Base-by-base conservation (phyloP, 1,284 basidiomycete genomes). In the Veloboletus limbatus region DNA sequence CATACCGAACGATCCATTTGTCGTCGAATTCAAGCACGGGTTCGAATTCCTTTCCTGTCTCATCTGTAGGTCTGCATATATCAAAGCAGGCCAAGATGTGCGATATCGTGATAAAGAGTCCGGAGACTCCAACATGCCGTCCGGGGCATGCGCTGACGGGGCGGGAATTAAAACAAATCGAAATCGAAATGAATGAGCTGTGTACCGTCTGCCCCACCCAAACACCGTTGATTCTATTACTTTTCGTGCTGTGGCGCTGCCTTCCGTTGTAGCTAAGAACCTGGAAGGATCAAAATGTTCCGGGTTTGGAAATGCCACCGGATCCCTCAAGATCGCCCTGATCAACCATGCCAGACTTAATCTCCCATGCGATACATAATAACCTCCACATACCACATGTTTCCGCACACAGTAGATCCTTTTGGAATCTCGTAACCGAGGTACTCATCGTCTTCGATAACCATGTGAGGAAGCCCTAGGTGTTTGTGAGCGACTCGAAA, bases 301-400 rank as follows among this genome's bases (percentile, higher is more conserved):
- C 8, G 53, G 52, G 26, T 51, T 37, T 20, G 45, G 48, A 18
- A 54, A 54, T 6, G 6, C 33, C 4, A 43, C 45, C 2, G 53
- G 52, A 17, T 54, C 47, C n/a, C 52, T 54, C 42, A 55, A 14
- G 10, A 54, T 48, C 8, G 46, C 43, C 53, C 49, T 54, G 27
- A 26, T 22, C 6, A 18, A 22, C n/a, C n/a, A n/a, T n/a, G n/a
- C n/a, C n/a, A n/a, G n/a, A n/a, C n/a, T n/a, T n/a, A n/a, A n/a
- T n/a, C n/a, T n/a, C n/a, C n/a, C n/a, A n/a, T n/a, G n/a, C n/a
- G n/a, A n/a, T n/a, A n/a, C n/a, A n/a, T n/a, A n/a, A n/a, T n/a
- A n/a, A n/a, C n/a, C n/a, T n/a, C 24, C 18, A 43, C 42, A 16
- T 24, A 46, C 44, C 38, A 46, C 20, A 28, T 40, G 25, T 46